Conservation (phyloP, 345 rosid genomes). For the Eucalyptus dawsonii region DNA sequence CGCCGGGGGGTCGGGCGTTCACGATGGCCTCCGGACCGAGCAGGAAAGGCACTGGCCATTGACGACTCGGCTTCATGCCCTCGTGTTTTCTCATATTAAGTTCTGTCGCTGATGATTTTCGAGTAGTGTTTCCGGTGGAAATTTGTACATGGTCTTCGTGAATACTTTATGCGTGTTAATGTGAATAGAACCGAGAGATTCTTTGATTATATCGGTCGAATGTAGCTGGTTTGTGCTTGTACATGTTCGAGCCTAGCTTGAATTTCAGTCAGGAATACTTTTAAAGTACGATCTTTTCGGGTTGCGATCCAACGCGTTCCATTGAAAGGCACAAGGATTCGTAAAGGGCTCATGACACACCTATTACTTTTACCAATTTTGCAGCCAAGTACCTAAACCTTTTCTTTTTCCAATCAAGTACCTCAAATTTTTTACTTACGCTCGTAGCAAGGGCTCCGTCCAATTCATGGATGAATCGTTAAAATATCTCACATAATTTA, state of each 20-base stretch:
- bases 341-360: neutral
- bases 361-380: neutral
- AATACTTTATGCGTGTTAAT: neutral
- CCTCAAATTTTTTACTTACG: neutral
- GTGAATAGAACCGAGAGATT: neutral
- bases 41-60: slow-evolving; percentile 76
- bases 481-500: neutral
- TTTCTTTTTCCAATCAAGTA: neutral
- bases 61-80: neutral
- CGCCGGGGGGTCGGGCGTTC: slow-evolving; percentile 2
- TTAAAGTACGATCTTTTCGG: neutral
- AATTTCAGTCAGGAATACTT: neutral
- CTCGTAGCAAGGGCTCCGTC: neutral
- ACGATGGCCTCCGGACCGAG: slow-evolving; percentile 64
- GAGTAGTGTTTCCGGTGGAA: neutral
- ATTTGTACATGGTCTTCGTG: neutral
- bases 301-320: neutral
- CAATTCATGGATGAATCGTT: neutral
- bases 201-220: neutral
- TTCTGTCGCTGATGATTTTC: too few relatives aligned
- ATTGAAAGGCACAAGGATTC: neutral
- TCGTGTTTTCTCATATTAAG: neutral
- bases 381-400: neutral
- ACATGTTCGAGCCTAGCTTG: neutral
- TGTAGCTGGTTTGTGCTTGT: neutral